Conservation (phyloP, 306 rosid genomes). For the barrel medic (Medicago truncatula) region MtrunA17r5.0-ANR NC_053044.1:39704501-39705000, state of each 20-base stretch:
- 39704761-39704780: neutral
- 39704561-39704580: conserved; percentile 10
- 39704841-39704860: conserved; percentile 88
- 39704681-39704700: conserved; percentile 16
- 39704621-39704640: conserved; percentile 20
- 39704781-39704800: conserved; percentile 30
- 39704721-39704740: conserved; percentile 18
- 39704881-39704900: conserved; percentile 91
- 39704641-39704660: conserved; percentile 1
- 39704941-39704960: conserved; percentile 28
- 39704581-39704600: conserved; percentile 25
- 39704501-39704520: conserved; percentile 13
- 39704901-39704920: conserved; percentile 93
- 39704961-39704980: conserved; percentile 30
- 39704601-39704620: neutral
- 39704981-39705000: conserved; percentile 30
- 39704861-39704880: conserved; percentile 89
- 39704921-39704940: conserved; percentile 77
- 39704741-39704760: conserved; percentile 22
- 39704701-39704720: conserved; percentile 3
- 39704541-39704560: conserved; percentile 13
- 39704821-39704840: conserved; percentile 88
- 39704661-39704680: neutral
- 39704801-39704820: conserved; percentile 74
- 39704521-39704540: conserved; percentile 12